Base-by-base conservation (phyloP, 306 rosid species). In the Hippophae rhamnoides region DNA sequence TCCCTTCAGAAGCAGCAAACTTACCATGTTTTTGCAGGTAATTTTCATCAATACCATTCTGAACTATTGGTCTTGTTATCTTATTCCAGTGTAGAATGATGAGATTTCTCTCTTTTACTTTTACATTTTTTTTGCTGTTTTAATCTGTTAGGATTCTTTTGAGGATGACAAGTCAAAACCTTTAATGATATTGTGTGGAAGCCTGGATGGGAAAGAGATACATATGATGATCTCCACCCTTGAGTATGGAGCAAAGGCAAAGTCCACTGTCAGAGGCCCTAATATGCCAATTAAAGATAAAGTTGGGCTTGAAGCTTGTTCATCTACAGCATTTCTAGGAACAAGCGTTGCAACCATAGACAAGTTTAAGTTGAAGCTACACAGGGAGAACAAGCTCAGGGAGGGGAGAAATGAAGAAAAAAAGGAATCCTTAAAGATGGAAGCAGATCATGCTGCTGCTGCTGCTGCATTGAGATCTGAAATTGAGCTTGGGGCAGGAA, bases 11-110 rank as follows among this genome's bases (percentile, higher is more conserved):
- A 95, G 89, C 86, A 93, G 99, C 76, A 93, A 93, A 81, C 83
- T 93, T 65, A 93, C 99, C 46, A 93, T 93, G 99, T 97, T 93
- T 80, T 87, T 93, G 70, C 99, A 93, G 99, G 99, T 89, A 67
- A 66, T 8, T 53, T 45, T 40, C 2, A 13, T 69, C 58, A 43
- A 23, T 60, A 52, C 26, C 65, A 57, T 31, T 14, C 41, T 62
- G 60, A 52, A 61, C 26, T 63, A 56, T n/a, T 27, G 53, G 25
- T 56, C 62, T 45, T 69, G 58, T 13, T 71, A 14, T 52, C 47
- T 64, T 53, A 50, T 47, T 63, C 26, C 41, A 54, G 43, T 63
- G 64, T 64, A 53, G 38, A 31, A 31, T 31, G 38, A 31, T 31
- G 38, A 31, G 38, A 18, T 18, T 31, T 31, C 38, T 31, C 38